Evolutionary conservation across 1,284 basidiomycete genomes (phyloP).

Genomic region (Pholiota adiposa): DNA sequence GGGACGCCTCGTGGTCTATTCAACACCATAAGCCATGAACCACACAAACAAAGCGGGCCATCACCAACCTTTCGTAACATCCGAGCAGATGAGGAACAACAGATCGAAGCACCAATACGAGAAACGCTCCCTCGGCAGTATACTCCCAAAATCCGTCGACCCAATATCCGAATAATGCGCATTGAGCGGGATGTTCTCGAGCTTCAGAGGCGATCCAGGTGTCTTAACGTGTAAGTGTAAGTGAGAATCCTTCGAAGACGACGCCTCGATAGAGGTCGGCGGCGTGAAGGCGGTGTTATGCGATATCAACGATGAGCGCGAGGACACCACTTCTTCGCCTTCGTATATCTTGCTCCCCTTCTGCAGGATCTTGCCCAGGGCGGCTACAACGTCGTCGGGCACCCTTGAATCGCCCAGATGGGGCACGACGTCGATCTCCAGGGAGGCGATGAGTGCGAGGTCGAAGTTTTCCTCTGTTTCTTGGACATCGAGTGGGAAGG

Average conservation of each 20-base stretch:
- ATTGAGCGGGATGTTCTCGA: constrained; percentile 39
- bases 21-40: constrained; percentile 1
- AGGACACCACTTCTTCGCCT: constrained; percentile 28
- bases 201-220: constrained; percentile 9
- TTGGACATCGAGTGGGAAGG: constrained; percentile 64
- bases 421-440: constrained; percentile 83
- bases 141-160: constrained; percentile 59
- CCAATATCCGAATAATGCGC: constrained; percentile 47
- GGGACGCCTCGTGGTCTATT: constrained; percentile 60
- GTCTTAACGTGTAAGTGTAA: not conserved
- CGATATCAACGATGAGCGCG: constrained; percentile 17
- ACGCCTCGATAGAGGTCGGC: not conserved
- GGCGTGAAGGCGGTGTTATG: constrained; percentile 9
- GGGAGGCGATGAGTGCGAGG: constrained; percentile 74
- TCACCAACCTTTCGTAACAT: constrained; percentile 61
- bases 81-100: constrained; percentile 79
- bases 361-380: constrained; percentile 75
- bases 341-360: constrained; percentile 78
- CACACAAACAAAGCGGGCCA: not conserved
- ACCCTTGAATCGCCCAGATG: constrained; percentile 71
- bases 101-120: constrained; percentile 95
- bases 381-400: constrained; percentile 73
- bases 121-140: constrained; percentile 80
- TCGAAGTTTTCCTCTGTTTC: constrained; percentile 90
- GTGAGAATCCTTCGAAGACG: not conserved